Conservation (phyloP, 441 rosid genomes). For the Croton setiger region DNA sequence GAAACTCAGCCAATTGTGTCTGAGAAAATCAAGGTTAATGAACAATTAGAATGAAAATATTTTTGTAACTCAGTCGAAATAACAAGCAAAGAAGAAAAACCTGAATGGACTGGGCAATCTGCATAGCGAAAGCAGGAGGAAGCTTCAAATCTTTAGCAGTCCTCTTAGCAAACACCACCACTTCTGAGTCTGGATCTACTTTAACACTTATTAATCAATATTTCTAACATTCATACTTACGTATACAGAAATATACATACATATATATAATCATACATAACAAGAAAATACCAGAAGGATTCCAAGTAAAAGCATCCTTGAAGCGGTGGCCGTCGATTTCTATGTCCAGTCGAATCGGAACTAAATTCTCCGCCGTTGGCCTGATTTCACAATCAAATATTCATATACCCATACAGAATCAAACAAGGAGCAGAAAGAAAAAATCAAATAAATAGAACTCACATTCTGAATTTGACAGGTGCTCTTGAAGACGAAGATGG, state of each 20-base stretch:
- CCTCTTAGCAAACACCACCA: constrained; percentile 70
- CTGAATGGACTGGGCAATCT: constrained; percentile 89
- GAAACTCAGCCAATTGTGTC: constrained; percentile 78
- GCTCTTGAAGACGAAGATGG: constrained; percentile 47
- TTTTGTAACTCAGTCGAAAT: too few species aligned
- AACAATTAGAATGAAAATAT: background rate
- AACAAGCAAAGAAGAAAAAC: constrained; percentile 20
- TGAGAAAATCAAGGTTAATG: constrained; percentile 20
- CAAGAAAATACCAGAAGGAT: constrained; percentile 57
- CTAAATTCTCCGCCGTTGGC: constrained; percentile 82
- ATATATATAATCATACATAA: too few species aligned
- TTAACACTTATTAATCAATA: background rate
- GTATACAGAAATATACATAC: background rate
- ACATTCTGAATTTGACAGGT: constrained; percentile 85
- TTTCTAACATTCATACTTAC: background rate
- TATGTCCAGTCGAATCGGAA: constrained; percentile 81
- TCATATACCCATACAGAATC: too few species aligned
- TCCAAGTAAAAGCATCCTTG: constrained; percentile 95
- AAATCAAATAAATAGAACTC: constrained; percentile 23
- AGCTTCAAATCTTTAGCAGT: constrained; percentile 90
- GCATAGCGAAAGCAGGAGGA: constrained; percentile 72
- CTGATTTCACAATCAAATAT: constrained; percentile 25
- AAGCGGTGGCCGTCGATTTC: constrained; percentile 84
- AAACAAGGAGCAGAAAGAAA: background rate
- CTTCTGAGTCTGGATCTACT: constrained; percentile 80